Percentiles rank a stretch among this genome's conserved stretches.
phyloP scores from a whole-genome alignment of 495 filamentous ascomycete species.

The Geopyxis carbonaria region DNA sequence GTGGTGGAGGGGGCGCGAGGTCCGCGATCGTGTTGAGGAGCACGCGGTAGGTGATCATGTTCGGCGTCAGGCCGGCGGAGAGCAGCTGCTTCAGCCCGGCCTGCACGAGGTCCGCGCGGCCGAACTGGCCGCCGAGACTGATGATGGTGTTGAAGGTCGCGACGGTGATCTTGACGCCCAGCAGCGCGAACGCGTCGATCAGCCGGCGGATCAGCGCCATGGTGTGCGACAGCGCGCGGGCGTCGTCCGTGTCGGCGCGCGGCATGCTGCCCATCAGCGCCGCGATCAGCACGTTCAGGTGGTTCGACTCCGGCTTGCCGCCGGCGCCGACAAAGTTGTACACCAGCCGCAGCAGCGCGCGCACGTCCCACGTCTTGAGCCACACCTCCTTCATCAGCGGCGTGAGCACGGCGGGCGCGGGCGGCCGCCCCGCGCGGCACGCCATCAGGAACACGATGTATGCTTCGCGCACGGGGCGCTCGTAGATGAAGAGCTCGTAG shows the following conservation, averaged over 20 bases:
- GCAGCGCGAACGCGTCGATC: slow-evolving; percentile 15
- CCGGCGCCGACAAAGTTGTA: slow-evolving; percentile 28
- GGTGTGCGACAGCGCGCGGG: slow-evolving; percentile 6
- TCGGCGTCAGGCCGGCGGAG: slow-evolving; percentile 17
- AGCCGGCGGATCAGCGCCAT: slow-evolving; percentile 14
- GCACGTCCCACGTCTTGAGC: slow-evolving; percentile 10
- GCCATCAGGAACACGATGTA: slow-evolving; percentile 32
- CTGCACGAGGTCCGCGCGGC: slow-evolving; percentile 21
- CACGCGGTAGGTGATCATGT: slow-evolving; percentile 25
- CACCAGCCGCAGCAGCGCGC: slow-evolving; percentile 25
- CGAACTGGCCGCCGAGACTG: slow-evolving; percentile 22
- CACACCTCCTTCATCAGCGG: slow-evolving; percentile 19
- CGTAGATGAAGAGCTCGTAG: slow-evolving; percentile 31
- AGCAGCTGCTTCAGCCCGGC: slow-evolving; percentile 21
- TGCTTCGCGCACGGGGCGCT: slow-evolving; percentile 30
- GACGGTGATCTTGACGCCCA: slow-evolving; percentile 13
- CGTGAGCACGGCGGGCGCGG: slow-evolving; percentile 19
- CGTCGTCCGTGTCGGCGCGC: slow-evolving; percentile 1
- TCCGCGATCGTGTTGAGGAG: slow-evolving; percentile 24
- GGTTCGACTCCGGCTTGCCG: slow-evolving; percentile 20
- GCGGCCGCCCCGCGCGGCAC: slow-evolving; percentile 29
- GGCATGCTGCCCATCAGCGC: slow-evolving; percentile 12
- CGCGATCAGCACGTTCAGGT: slow-evolving; percentile 22
- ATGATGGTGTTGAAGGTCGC: slow-evolving; percentile 29
- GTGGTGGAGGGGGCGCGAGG: no score